Base-by-base conservation (phyloP, 2,329 filamentous ascomycete genomes). In the Penicillium sclerotiorum region DNA sequence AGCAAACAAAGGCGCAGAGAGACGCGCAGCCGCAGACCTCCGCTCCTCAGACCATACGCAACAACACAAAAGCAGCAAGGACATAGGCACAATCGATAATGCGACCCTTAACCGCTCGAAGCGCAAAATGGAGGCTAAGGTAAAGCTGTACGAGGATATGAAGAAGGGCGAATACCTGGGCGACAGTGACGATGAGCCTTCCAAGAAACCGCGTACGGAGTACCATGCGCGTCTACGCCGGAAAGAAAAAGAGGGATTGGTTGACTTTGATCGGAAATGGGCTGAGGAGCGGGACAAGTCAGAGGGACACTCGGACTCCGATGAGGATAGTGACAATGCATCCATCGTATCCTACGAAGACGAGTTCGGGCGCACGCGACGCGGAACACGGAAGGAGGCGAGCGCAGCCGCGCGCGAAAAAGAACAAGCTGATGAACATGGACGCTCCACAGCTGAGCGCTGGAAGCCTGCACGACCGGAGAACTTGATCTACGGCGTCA, bases 191-290 rank as follows among this genome's bases (percentile, higher is more conserved):
- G 66, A 69, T 18, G 69, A 71, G 8, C 37, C 54, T 53, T 46
- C 47, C 49, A 8, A 61, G 20, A 33, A 33, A 15, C 41, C 48
- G 3, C 27, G 40, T 5, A 44, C 44, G 27, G 69, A 71, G 21
- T 80, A 80, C 47, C 47, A 69, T 54, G 77, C 35, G 82, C 88
- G 58, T 82, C 86, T 65, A 77, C 83, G 60, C 76, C 82, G 35
- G 83, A 85, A 59, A 80, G 69, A 72, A 49, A 65, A 59, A 28
- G 69, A 73, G 46, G 71, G 82, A 20, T 81, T 95, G 21, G 87
- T 99, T 2, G 93, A 99, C 73, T 99, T 99, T 70, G 94, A 97
- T 72, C 81, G 87, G 53, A 99, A 97, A 74, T 97, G 94, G 92
- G 90, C 88, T 0, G 89, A 95, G 65, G 75, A 77, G 20, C 77